Base-by-base conservation (phyloP, 495 filamentous ascomycete genomes). In the Neurospora sp. region DNA sequence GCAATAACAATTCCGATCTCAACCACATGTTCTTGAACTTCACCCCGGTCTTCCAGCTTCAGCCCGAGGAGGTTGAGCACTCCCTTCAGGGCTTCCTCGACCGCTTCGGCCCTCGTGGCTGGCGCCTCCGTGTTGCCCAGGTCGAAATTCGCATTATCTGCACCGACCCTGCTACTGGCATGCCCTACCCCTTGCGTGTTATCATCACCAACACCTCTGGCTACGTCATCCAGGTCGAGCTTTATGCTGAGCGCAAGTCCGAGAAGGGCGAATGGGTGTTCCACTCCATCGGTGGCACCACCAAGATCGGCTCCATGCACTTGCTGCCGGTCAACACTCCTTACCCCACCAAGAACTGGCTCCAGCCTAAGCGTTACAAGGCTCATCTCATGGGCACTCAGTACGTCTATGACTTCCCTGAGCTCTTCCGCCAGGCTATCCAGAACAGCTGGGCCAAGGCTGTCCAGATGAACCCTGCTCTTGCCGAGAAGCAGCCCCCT, bases 11-110 rank as follows among this genome's bases (percentile, higher is more conserved):
- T 87, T 97, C 96, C 68, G 96, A 99, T 87, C 87, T 99, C 77
- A 99, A 99, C 86, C 96, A 99, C 85, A 97, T 99, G 88, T 99
- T 98, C 88, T 94, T 99, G 86, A 98, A 99, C 88, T 99, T 99
- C 86, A 93, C 92, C 0, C 91, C 91, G 12, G 92, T 98, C 69
- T 98, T 99, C 89, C 93, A 94, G 78, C 88, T 99, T 44, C 85
- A 92, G 79, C 94, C 96, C 12, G 82, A 89, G 71, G 95, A 97
- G 84, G 94, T 99, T 39, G 94, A 98, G 83, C 89, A 97, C 82
- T 96, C 96, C 16, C 88, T 99, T 61, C 93, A 90, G 78, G 94
- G 96, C 41, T 98, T 99, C 88, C 84, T 99, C 71, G 96, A 98
- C 76, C 92, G 96, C 69, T 99, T 98, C 77, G 96, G 96, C 75